Conservation (phyloP, 208 protist species). For the Crithidia expoeki region DNA sequence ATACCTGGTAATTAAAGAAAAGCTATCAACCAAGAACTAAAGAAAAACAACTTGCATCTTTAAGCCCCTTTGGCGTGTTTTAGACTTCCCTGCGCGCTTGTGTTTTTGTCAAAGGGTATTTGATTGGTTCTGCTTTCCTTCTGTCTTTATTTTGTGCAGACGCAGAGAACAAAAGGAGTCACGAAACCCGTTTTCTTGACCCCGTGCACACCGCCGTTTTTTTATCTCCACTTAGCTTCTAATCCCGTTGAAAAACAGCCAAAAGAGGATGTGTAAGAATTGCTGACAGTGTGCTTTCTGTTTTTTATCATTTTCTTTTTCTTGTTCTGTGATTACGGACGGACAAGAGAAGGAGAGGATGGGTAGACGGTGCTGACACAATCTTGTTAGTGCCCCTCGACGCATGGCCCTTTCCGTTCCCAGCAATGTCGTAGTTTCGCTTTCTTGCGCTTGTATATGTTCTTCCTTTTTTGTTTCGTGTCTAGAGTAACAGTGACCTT, state of each 20-base stretch:
- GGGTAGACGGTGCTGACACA: no score
- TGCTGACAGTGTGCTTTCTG: neutral
- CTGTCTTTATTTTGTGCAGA: no score
- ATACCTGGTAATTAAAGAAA: neutral
- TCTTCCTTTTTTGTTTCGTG: neutral
- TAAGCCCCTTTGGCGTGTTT: no score
- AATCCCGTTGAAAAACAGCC: neutral
- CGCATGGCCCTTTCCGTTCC: neutral
- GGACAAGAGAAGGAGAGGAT: neutral
- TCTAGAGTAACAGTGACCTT: neutral
- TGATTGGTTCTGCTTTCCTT: no score
- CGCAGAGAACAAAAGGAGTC: no score
- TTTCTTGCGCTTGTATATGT: neutral
- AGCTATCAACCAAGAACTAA: neutral
- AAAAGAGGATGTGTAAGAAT: no score
- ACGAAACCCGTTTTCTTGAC: no score
- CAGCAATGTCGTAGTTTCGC: neutral
- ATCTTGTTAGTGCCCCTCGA: no score
- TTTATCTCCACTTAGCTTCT: no score
- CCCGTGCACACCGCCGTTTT: no score
- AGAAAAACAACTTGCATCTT: neutral
- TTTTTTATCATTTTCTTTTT: constrained; percentile 1
- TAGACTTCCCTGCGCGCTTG: no score
- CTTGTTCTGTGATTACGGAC: neutral
- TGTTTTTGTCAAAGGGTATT: no score